Conservation (phyloP, 2,329 filamentous ascomycete species). For the Penicillium sp. region DNA sequence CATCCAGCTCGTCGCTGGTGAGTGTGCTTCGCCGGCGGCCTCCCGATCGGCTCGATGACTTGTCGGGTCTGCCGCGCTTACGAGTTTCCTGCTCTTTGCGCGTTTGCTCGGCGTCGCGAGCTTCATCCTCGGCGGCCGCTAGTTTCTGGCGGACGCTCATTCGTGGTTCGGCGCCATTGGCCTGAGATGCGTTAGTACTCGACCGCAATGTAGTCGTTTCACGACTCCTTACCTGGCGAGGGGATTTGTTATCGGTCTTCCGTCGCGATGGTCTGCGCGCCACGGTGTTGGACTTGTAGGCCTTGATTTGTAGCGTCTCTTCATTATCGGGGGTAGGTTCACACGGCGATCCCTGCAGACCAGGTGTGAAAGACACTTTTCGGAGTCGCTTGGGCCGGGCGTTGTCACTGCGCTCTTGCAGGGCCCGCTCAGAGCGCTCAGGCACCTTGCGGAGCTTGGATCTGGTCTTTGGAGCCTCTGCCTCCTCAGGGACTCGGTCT, state of each 20-base stretch:
- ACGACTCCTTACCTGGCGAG: conserved; percentile 29
- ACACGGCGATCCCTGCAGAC: conserved; percentile 28
- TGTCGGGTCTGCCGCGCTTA: conserved; percentile 35
- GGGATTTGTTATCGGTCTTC: conserved; percentile 27
- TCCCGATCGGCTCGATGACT: conserved; percentile 26
- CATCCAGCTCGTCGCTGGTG: conserved; percentile 45
- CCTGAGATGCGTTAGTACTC: conserved; percentile 15
- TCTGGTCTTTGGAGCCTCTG: conserved; percentile 12
- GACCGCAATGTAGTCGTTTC: not conserved
- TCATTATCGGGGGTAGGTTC: conserved; percentile 29
- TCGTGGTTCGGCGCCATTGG: conserved; percentile 19
- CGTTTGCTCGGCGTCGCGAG: conserved; percentile 37
- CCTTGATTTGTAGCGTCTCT: conserved; percentile 35
- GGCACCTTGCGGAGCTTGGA: conserved; percentile 25
- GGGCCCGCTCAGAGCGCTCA: conserved; percentile 27
- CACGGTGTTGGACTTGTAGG: conserved; percentile 31
- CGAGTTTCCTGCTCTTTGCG: conserved; percentile 35
- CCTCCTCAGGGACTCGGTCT: conserved; percentile 14
- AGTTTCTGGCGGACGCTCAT: conserved; percentile 45
- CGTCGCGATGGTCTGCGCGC: conserved; percentile 29
- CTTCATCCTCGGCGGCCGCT: conserved; percentile 44
- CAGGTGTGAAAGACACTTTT: conserved; percentile 41
- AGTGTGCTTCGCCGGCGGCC: conserved; percentile 45
- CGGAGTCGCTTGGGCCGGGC: conserved; percentile 30
- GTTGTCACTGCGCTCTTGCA: conserved; percentile 41